These are phyloP conservation scores for Arabidopsis arenosa DNA, from an alignment of 345 rosid species.

Conservation along the genomic window DNA sequence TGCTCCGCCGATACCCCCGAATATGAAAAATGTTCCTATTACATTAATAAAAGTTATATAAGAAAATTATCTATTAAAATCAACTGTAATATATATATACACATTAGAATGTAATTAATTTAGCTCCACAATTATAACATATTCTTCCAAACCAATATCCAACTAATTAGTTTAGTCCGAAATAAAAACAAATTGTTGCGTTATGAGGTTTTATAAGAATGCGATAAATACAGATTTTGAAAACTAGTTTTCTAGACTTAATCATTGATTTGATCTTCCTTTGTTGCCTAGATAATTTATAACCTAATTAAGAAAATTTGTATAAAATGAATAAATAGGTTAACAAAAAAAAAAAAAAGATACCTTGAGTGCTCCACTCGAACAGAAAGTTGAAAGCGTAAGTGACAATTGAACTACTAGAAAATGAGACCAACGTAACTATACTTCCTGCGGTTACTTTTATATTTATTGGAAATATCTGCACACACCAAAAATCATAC, in stretches of 20 bases:
- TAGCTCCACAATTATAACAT: too few relatives aligned
- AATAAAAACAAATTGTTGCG: background rate
- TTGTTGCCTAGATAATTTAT: background rate
- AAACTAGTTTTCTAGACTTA: background rate
- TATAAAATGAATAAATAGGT: background rate
- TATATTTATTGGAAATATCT: constrained; percentile 60
- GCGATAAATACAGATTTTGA: background rate
- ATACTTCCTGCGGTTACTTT: constrained; percentile 59
- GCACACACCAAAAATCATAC: constrained; percentile 23
- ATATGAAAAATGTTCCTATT: constrained; percentile 43
- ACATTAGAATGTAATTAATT: too few relatives aligned
- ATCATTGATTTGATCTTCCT: too few relatives aligned
- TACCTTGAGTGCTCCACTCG: constrained; percentile 57
- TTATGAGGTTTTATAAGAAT: background rate
- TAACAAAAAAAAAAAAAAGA: background rate
- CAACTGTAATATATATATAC: background rate
- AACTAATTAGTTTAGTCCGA: too few relatives aligned
- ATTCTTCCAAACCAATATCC: too few relatives aligned
- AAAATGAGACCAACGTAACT: constrained; percentile 54
- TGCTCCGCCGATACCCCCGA: constrained; percentile 29
- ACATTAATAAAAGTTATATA: background rate
- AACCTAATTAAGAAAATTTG: background rate
- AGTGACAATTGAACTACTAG: constrained; percentile 48
- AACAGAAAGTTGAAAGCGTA: constrained; percentile 53
- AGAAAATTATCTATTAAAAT: background rate